A percentile compares a stretch with the other conserved stretches of the same genome.
Conservation (phyloP, 2,329 filamentous ascomycete species). For the Eutypa lata region DNA sequence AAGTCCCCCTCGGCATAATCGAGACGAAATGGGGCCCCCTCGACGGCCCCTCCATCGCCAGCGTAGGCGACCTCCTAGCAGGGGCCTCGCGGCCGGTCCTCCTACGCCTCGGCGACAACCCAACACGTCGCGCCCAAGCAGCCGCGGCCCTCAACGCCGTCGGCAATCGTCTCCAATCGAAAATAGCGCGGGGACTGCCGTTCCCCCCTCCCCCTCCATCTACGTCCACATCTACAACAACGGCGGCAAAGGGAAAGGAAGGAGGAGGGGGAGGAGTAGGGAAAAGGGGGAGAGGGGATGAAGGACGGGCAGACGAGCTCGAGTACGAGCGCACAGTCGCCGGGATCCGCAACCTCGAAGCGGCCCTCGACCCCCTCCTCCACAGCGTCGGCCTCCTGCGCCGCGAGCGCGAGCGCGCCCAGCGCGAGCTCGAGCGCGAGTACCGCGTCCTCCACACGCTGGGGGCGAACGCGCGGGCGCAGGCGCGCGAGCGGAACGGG, state of each 20-base stretch:
- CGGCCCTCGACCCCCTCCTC: slow-evolving; percentile 57
- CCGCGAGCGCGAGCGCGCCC: slow-evolving; percentile 55
- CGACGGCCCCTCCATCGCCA: slow-evolving; percentile 49
- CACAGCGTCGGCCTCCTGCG: slow-evolving; percentile 61
- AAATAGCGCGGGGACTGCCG: slow-evolving; percentile 59
- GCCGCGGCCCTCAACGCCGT: slow-evolving; percentile 54
- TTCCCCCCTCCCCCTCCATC: slow-evolving; percentile 53
- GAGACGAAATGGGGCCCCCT: slow-evolving; percentile 66
- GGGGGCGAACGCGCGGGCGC: slow-evolving; percentile 54
- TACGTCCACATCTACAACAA: slow-evolving; percentile 14
- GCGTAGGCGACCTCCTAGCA: slow-evolving; percentile 53
- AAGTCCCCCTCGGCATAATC: slow-evolving; percentile 62
- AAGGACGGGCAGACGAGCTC: slow-evolving; percentile 55
- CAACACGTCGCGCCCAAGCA: slow-evolving; percentile 50
- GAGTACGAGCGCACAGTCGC: slow-evolving; percentile 64
- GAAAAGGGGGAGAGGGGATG: slow-evolving; percentile 17
- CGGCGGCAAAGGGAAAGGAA: slow-evolving; percentile 24
- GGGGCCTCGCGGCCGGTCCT: slow-evolving; percentile 62
- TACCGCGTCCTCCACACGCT: slow-evolving; percentile 49
- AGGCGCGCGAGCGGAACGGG: slow-evolving; percentile 49
- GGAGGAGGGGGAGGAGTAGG: slow-evolving; percentile 25
- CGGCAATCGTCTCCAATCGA: slow-evolving; percentile 52
- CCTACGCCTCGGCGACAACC: slow-evolving; percentile 47
- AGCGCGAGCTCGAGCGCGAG: slow-evolving; percentile 53
- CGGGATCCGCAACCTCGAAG: slow-evolving; percentile 53